Percentiles rank a stretch among this genome's conserved stretches.
phyloP scores from a whole-genome alignment of 1,284 basidiomycete genomes.

The Leucocoprinus gongylophorus region DNA sequence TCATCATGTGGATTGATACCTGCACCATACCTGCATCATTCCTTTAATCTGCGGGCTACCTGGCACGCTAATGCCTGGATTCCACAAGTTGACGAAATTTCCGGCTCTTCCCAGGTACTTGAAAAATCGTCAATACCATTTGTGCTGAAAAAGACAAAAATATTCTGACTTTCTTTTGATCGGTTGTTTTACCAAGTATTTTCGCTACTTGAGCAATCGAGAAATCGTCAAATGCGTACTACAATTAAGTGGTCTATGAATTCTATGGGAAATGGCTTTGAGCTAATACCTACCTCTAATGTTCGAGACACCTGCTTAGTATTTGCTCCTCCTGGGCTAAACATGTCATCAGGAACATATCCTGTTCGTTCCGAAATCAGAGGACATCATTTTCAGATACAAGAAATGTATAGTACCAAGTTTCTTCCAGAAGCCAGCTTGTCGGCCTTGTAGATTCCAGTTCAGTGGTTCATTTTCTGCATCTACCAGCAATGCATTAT shows the following conservation, averaged over 20 bases:
- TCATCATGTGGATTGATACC: background rate
- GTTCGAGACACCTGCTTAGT: constrained; percentile 56
- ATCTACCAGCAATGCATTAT: constrained; percentile 49
- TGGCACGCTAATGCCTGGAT: constrained; percentile 46
- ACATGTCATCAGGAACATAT: constrained; percentile 48
- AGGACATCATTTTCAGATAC: background rate
- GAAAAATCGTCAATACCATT: background rate
- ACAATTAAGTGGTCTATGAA: background rate
- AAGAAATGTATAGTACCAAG: constrained; percentile 27
- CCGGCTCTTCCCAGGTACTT: constrained; percentile 49
- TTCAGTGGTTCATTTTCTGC: constrained; percentile 52
- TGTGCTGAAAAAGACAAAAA: background rate
- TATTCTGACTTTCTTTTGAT: constrained; percentile 40
- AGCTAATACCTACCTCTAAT: constrained; percentile 38
- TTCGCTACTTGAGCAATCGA: constrained; percentile 56
- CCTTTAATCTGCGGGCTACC: constrained; percentile 36
- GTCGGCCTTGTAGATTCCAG: constrained; percentile 59
- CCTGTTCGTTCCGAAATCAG: constrained; percentile 25
- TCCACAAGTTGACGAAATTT: constrained; percentile 57
- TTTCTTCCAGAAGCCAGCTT: constrained; percentile 50
- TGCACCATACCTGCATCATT: constrained; percentile 63
- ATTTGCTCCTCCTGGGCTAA: constrained; percentile 47
- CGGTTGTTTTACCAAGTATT: constrained; percentile 39
- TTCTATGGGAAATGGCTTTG: background rate
- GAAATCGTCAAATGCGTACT: constrained; percentile 61